Evolutionary conservation across 495 filamentous ascomycete genomes (phyloP).

Genomic region (Rostrohypoxylon terebratum): DNA sequence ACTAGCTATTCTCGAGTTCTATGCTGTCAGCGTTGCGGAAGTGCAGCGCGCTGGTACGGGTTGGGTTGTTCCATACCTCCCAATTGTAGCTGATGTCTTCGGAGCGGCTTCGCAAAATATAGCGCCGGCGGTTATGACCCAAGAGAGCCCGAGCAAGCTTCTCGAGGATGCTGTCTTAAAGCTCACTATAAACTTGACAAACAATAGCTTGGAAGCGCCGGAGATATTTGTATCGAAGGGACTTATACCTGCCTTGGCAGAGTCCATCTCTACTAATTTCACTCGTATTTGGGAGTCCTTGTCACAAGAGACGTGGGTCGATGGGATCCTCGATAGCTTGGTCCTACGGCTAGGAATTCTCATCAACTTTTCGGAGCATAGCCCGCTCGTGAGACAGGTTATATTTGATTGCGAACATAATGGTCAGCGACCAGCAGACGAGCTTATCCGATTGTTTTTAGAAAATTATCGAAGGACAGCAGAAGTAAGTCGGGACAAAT

Average conservation of each 20-base stretch:
- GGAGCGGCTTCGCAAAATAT: conserved; percentile 41
- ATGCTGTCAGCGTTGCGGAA: conserved; percentile 57
- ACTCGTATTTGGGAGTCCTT: conserved; percentile 58
- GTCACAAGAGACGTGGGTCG: conserved; percentile 52
- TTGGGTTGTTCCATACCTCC: conserved; percentile 57
- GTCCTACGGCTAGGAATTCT: conserved; percentile 84
- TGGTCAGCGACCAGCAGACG: conserved; percentile 54
- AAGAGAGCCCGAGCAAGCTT: conserved; percentile 48
- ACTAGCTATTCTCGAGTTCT: conserved; percentile 56
- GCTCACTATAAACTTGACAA: conserved; percentile 87
- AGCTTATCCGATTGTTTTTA: conserved; percentile 63
- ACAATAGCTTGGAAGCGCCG: conserved; percentile 77
- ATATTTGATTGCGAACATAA: conserved; percentile 47
- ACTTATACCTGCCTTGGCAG: conserved; percentile 67
- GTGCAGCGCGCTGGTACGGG: conserved; percentile 45
- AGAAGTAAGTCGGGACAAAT: conserved; percentile 61
- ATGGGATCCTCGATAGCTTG: conserved; percentile 71
- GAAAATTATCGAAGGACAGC: conserved; percentile 62
- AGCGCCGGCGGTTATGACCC: conserved; percentile 35
- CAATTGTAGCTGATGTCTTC: conserved; percentile 55
- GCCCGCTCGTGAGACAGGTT: conserved; percentile 51
- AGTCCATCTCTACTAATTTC: conserved; percentile 54
- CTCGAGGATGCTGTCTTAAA: conserved; percentile 66
- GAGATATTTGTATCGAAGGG: conserved; percentile 70
- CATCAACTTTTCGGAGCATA: conserved; percentile 88